Base-by-base conservation (phyloP, 805 yeast genomes). In the Vanderwaltozyma yarrowii region DNA sequence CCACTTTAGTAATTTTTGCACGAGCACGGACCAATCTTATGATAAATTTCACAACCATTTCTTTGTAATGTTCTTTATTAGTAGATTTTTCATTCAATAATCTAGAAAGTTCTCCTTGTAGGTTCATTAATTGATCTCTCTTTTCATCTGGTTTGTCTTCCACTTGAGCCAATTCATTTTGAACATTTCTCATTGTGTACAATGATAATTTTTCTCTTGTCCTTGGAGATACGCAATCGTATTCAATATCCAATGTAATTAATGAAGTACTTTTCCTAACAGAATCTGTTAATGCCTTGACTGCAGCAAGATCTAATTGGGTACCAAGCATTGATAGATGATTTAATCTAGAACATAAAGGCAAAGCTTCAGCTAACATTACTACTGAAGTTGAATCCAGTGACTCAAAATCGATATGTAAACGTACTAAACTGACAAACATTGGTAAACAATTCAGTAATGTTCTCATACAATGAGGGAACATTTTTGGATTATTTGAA, bases 111-210 rank as follows among this genome's bases (percentile, higher is more conserved):
- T 64, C 65, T 34, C 74, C 71, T 47, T 79, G 85, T 3, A 84
- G 74, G 2, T 76, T 70, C 45, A 71, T 67, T 37, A 80, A 60
- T 38, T 76, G 83, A 39, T 38, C 43, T 2, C 16, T 13, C 16
- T 17, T 35, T 23, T 34, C 35, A 5, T 36, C 17, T 18, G 33
- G 28, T 9, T 39, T 23, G 21, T 31, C 29, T 10, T 42, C 43
- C 5, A 50, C 47, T 15, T 45, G 51, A 25, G 56, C 47, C 19
- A 78, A 56, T 37, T 74, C 71, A 18, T 64, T 58, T 48, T 80
- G 88, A 76, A 87, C 77, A 58, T 88, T 88, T 52, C 79, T 73
- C 77, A 88, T 78, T 9, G 92, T 77, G 54, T 81, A 81, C 19
- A 83, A 64, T 0, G 94, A 85, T 36, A 87, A 69, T 41, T 72